Evolutionary conservation across 768 basidiomycete genomes (phyloP), one percentile per base, ranked within the genome.

Genomic region (Naematelia aurantialba): DNA sequence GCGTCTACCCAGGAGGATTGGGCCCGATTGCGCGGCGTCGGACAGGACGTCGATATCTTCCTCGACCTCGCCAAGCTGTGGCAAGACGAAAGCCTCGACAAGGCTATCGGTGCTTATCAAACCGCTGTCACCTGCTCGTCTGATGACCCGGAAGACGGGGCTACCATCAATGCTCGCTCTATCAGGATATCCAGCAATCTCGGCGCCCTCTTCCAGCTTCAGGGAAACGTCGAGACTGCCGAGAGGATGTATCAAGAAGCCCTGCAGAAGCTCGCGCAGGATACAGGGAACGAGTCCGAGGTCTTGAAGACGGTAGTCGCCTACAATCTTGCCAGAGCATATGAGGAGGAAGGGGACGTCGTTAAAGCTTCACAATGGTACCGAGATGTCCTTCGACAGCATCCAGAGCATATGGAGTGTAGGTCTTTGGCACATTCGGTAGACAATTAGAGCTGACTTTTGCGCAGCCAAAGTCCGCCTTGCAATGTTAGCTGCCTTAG

Each of bases 321-420:
- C 46, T 98, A 90, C 78, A 99, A 99, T 72, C 84, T 97, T 22
- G 96, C 89, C 0, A 81, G 92, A 58, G 87, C 88, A 14, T 93
- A 91, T 68, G 96, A 99, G 76, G 90, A 91, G 48, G 81, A 83
- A 54, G 87, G 87, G 0, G 86, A 89, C 31, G 81, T 82, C 3
- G 81, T 78, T 1, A 81, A 86, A 60, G 93, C 94, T 1, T 86
- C 82, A 62, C 89, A 88, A 65, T 91, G 89, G 1, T 98, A 93
- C 68, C 84, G 87, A 49, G 91, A 91, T 76, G 81, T 98, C 8
- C 78, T 97, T 31, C 79, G 84, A n/a, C 82, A 88, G 54, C 94
- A 98, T 80, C 91, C 93, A 1, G 96, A 98, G 78, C 97, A 94
- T 73, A 84, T 92, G 22, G 94, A 97, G 73, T 94, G 93, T 94